These are phyloP conservation scores for Schizosaccharomyces cryophilus DNA, from an alignment of 805 yeast species.

Conservation along the genomic window DNA sequence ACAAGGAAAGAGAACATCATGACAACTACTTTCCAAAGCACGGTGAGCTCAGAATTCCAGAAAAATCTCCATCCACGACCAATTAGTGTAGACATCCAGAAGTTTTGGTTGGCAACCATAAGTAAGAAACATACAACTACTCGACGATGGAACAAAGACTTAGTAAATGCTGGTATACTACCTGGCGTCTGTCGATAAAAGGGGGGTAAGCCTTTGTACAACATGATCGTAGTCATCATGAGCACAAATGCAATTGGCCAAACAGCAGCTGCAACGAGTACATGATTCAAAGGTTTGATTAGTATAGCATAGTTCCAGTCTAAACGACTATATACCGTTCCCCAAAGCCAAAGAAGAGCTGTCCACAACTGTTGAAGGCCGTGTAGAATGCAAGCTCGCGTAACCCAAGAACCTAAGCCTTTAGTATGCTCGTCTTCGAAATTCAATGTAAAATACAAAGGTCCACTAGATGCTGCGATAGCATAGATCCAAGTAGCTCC, in stretches of 20 bases:
- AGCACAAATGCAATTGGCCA: not conserved
- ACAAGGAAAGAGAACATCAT: not conserved
- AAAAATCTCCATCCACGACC: constrained; percentile 1
- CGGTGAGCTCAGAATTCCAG: not conserved
- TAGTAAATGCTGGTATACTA: not conserved
- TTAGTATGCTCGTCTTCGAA: constrained; percentile 2
- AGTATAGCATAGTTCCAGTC: not conserved
- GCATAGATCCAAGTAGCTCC: constrained; percentile 2
- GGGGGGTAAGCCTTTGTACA: not conserved
- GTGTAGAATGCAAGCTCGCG: not conserved
- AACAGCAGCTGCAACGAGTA: not conserved
- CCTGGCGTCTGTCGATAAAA: constrained; percentile 2
- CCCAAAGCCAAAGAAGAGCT: constrained; percentile 3
- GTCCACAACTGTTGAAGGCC: constrained; percentile 2
- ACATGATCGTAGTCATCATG: not conserved
- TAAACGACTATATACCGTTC: not conserved
- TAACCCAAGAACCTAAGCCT: constrained; percentile 1
- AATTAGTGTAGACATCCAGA: not conserved
- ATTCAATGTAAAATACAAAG: not conserved
- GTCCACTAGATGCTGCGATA: constrained; percentile 1
- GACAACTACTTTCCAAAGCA: not conserved
- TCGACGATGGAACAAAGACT: not conserved
- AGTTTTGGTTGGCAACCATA: not conserved
- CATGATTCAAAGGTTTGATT: not conserved
- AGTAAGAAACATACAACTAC: constrained; percentile 1